Evolutionary conservation across 441 rosid genomes (phyloP).

Genomic region (Erodium moschatum): DNA sequence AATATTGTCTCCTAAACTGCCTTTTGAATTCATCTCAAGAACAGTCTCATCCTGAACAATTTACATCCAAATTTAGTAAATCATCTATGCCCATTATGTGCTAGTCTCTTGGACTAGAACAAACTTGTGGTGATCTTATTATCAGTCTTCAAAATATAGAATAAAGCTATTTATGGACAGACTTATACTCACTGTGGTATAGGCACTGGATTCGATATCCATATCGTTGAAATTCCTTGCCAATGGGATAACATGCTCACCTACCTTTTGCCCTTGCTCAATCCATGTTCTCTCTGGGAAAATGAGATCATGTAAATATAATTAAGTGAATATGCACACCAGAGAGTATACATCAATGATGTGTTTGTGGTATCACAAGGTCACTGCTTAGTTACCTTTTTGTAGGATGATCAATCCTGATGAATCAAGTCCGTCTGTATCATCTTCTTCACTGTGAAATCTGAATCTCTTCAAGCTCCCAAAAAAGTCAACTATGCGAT

Average conservation of each 20-base stretch:
- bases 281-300: slow-evolving; percentile 72
- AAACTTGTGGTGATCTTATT: too few species aligned
- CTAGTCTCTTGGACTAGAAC: neutral
- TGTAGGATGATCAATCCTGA: slow-evolving; percentile 82
- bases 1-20: slow-evolving; percentile 28
- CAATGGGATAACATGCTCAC: slow-evolving; percentile 85
- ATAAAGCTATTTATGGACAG: neutral
- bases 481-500: slow-evolving; percentile 72
- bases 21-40: slow-evolving; percentile 57
- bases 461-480: slow-evolving; percentile 90
- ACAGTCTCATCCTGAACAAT: slow-evolving; percentile 49
- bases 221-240: slow-evolving; percentile 65
- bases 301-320: slow-evolving; percentile 1
- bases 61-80: neutral
- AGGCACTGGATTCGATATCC: slow-evolving; percentile 58
- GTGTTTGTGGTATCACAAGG: neutral
- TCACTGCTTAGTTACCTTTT: slow-evolving; percentile 42
- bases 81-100: neutral
- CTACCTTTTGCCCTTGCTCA: slow-evolving; percentile 75
- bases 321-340: too few species aligned
- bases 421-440: slow-evolving; percentile 84
- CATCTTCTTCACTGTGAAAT: slow-evolving; percentile 77
- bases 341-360: neutral
- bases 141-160: neutral
- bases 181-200: slow-evolving; percentile 35